phyloP scores from a whole-genome alignment of 2,329 filamentous ascomycete species.

The Alternaria hordeiaustralica region DNA sequence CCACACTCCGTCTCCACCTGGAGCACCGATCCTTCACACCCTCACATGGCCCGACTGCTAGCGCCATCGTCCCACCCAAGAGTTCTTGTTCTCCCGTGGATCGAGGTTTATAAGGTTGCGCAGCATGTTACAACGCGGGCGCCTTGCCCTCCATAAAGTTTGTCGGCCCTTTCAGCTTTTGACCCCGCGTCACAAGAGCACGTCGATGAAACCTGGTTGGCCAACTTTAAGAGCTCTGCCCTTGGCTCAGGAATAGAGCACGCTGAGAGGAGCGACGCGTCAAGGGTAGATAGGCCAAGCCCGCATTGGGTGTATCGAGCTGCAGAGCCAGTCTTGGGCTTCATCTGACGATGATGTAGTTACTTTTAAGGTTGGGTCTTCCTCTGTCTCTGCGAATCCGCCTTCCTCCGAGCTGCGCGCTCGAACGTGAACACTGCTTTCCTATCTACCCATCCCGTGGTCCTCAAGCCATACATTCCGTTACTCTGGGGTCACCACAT shows the following conservation, averaged over 20 bases:
- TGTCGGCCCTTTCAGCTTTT: slow-evolving; percentile 10
- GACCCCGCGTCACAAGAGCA: slow-evolving; percentile 31
- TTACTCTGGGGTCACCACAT: slow-evolving; percentile 7
- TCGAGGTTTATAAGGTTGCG: background rate
- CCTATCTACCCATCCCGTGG: background rate
- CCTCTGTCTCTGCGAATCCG: slow-evolving; percentile 3
- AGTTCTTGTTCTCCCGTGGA: background rate
- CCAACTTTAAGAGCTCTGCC: slow-evolving; percentile 14
- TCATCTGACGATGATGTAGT: slow-evolving; percentile 19
- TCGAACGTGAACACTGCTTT: slow-evolving; percentile 10
- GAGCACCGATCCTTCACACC: background rate
- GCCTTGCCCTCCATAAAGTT: background rate
- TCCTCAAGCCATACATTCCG: slow-evolving; percentile 2
- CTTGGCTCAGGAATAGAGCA: slow-evolving; percentile 17
- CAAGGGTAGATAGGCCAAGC: slow-evolving; percentile 13
- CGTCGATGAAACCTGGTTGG: slow-evolving; percentile 16
- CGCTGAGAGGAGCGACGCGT: slow-evolving; percentile 14
- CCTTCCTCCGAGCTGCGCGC: background rate
- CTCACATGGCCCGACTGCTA: background rate
- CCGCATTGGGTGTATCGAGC: slow-evolving; percentile 18
- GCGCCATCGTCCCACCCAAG: background rate
- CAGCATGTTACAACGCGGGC: slow-evolving; percentile 2
- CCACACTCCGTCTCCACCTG: background rate
- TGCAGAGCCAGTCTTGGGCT: slow-evolving; percentile 23
- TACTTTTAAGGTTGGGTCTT: slow-evolving; percentile 7